A percentile compares a stretch with the other conserved stretches of the same genome.
Evolutionary conservation across 192 early-diverging fungal genomes (phyloP).

Genomic region (Diversispora epigaea): DNA sequence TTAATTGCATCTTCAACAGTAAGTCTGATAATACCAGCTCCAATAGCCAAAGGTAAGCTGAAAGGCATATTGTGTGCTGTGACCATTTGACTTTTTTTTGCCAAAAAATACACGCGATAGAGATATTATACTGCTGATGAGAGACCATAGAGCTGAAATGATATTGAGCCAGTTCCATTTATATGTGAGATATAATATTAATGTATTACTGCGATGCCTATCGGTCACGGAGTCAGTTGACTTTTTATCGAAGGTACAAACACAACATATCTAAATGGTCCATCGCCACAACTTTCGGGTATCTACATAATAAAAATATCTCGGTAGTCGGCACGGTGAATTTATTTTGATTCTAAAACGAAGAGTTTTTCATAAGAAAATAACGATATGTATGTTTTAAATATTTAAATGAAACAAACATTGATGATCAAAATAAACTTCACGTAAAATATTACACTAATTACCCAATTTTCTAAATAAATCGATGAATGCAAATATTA

Average conservation of each 20-base stretch:
- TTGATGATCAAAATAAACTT: too few species aligned
- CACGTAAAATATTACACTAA: too few species aligned
- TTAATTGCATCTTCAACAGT: conserved; percentile 15
- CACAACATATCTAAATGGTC: neutral
- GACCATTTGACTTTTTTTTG: neutral
- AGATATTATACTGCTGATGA: neutral
- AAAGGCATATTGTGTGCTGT: conserved; percentile 7
- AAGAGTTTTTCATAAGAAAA: too few species aligned
- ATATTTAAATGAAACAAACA: too few species aligned
- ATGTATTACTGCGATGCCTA: neutral
- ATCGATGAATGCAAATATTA: too few species aligned
- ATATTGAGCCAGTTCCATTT: neutral
- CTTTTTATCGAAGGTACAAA: conserved; percentile 17
- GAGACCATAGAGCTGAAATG: conserved; percentile 10
- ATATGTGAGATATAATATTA: conserved; percentile 4
- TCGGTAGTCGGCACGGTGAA: too few species aligned
- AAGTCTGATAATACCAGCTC: conserved; percentile 11
- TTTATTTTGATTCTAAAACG: too few species aligned
- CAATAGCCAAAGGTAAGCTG: conserved; percentile 13
- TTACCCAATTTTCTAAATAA: too few species aligned
- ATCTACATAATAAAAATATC: too few species aligned
- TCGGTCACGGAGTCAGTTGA: conserved; percentile 9
- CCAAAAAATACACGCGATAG: conserved; percentile 3
- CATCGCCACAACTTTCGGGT: too few species aligned
- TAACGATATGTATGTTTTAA: too few species aligned